Evolutionary conservation across 108 stramenopile species (phyloP), one percentile per base, ranked within the genome.

Genomic region (Nannochloropsis oceanica): DNA sequence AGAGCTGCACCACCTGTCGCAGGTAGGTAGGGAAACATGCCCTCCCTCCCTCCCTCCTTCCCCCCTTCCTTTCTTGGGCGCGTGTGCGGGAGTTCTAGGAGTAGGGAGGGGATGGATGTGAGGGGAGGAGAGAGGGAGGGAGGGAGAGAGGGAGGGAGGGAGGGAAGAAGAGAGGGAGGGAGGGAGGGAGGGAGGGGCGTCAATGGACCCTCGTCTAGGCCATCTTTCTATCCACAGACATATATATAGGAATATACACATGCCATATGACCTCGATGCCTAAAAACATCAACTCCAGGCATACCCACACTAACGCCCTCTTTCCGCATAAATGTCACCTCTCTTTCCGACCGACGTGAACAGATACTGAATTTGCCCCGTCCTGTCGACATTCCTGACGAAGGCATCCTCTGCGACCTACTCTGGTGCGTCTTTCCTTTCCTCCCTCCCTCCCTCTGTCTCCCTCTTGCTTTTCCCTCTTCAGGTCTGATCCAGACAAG

Each of bases 1-100:
- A 27, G 90, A 90, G 87, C 86, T 90, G n/a, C 86, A 89, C 83
- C 90, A 87, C 14, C 89, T 90, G 8, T 82, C 82, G 22, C 89
- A 90, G 81, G 83, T 90, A 34, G 43, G 14, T 50, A 0, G 14
- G 13, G 14, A 13, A 13, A 14, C 46, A 13, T 50, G 46, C 46
- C 46, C 46, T 50, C 46, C 46, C 18, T 50, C 46, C 46, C 46
- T 50, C 46, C 46, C 46, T 50, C 18, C 46, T 18, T 50, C 46
- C 18, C 18, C 18, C 46, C 46, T 18, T 13, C 46, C 46, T 18
- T 50, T 18, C 46, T 50, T 50, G 13, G 46, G 46, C 46, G 13
- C 46, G 46, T 50, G 46, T 0, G 46, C n/a, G n/a, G n/a, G n/a
- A n/a, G n/a, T n/a, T n/a, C 46, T 50, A 50, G 14, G 46, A 18